Base-by-base conservation (phyloP, 2,329 filamentous ascomycete species). In the Fusarium brachygibbosum region DNA sequence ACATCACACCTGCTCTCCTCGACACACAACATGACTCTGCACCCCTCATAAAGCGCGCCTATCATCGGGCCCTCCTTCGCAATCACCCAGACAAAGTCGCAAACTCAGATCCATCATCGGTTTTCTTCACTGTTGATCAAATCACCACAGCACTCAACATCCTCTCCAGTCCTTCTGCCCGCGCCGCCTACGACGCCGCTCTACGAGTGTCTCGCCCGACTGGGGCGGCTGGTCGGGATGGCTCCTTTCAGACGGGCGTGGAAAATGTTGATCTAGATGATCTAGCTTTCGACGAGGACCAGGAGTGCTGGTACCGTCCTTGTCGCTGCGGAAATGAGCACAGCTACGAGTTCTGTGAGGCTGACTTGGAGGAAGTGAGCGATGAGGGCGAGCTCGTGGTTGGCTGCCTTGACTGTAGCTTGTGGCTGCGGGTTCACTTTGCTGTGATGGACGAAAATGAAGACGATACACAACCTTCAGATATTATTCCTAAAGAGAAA, bases 201-300 rank as follows among this genome's bases (percentile, higher is more conserved):
- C 78, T 90, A 37, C 79, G 81, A 31, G 76, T 79, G 48, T 70
- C 75, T 34, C 74, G 75, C n/a, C 66, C 73, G 11, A 54, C 69
- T 25, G 62, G 50, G 19, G 48, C 44, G 16, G 56, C 58, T 38
- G 46, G 62, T 46, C 65, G 66, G 11, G 70, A 71, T 48, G 62
- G 73, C 34, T 66, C 73, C 48, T 87, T 87, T 73, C 84, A 84
- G 68, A 90, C 87, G 0, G 88, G 88, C 7, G 83, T 90, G 41
- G 89, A 91, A 75, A 85, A 82, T 4, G 80, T 90, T 34, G 90
- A 92, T 75, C 82, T 92, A 8, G 90, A 91, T 77, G 90, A 91
- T 75, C 78, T 91, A 23, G 79, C 78, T 11, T 87, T 82, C 68
- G 86, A 89, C 71, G 83, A 85, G 61, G 75, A 53, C 8, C 73